These are phyloP conservation scores for Chenopodium quinoa DNA, from an alignment of 148 eudicot species.

Conservation along the genomic window DNA sequence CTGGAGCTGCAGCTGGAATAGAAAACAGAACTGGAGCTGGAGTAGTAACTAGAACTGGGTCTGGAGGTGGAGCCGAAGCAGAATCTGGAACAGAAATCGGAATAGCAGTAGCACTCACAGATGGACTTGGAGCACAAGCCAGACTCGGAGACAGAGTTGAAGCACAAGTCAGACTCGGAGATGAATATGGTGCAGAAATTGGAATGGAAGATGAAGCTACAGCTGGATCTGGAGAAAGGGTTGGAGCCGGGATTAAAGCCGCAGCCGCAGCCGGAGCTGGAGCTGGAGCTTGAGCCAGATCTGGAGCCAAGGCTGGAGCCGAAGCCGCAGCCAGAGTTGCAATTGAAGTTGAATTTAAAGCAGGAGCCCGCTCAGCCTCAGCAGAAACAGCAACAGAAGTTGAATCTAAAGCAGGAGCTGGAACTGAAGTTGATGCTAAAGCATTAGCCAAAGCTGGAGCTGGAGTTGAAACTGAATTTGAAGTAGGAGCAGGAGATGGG, in stretches of 20 bases:
- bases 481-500: not conserved
- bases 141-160: not conserved
- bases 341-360: not conserved
- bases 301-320: not conserved
- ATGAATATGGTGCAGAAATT: constrained; percentile 1
- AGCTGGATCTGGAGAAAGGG: not conserved
- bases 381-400: not conserved
- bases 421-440: not conserved
- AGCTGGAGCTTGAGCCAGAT: not conserved
- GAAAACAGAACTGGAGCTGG: not conserved
- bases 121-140: not conserved
- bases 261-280: not conserved
- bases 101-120: not conserved
- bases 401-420: not conserved
- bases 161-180: not conserved
- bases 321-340: not conserved
- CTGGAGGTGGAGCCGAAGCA: not conserved
- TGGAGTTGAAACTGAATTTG: not conserved
- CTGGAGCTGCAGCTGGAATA: constrained; percentile 3
- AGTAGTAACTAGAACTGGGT: not conserved
- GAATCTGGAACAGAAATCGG: not conserved
- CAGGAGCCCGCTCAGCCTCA: not conserved
- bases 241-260: not conserved
- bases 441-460: not conserved
- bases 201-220: not conserved